A percentile compares a stretch with the other conserved stretches of the same genome.
These are phyloP conservation scores for Talaromyces thailandensis DNA, from an alignment of 495 filamentous ascomycete genomes.

Conservation along the genomic window DNA sequence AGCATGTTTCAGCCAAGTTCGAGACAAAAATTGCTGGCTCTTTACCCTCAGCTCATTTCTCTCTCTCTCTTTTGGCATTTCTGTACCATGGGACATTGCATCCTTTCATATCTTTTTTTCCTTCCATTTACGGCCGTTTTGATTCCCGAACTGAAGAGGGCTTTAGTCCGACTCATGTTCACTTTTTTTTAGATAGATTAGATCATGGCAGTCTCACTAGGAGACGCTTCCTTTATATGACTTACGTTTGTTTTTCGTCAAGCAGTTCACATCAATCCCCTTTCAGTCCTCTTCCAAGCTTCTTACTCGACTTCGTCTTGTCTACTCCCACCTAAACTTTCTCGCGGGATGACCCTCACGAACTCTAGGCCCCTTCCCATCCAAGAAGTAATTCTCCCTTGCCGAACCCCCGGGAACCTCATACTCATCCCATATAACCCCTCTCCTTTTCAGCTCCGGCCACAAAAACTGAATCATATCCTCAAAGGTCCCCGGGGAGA, in stretches of 20 bases:
- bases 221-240: not conserved
- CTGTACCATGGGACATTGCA: not conserved
- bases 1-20: not conserved
- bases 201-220: constrained; percentile 7
- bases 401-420: constrained; percentile 34
- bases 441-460: constrained; percentile 41
- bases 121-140: not conserved
- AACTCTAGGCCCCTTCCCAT: not conserved
- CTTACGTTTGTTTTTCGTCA: not conserved
- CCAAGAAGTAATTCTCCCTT: constrained; percentile 29
- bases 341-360: not conserved
- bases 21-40: not conserved
- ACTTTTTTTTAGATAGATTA: constrained; percentile 8
- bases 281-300: not conserved
- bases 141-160: not conserved
- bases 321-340: not conserved
- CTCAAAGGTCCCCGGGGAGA: constrained; percentile 45
- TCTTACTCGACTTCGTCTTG: not conserved
- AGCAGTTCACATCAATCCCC: not conserved
- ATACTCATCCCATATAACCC: constrained; percentile 43
- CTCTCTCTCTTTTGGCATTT: not conserved
- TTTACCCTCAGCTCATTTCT: not conserved
- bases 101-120: not conserved
- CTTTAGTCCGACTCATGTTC: not conserved
- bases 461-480: constrained; percentile 45